Conservation (phyloP, 805 yeast genomes). For the Torulaspora quercuum region DNA sequence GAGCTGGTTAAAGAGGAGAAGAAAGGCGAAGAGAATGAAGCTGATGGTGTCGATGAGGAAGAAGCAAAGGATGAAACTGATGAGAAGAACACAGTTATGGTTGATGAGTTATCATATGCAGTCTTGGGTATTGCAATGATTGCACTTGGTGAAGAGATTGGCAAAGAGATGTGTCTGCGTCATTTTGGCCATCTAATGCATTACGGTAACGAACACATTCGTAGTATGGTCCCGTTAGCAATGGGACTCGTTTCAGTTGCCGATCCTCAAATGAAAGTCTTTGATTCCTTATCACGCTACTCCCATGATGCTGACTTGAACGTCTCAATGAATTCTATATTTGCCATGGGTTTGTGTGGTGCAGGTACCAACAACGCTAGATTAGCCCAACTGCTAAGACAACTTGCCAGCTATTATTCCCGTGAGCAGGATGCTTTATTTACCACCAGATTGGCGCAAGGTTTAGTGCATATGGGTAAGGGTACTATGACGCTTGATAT, state of each 20-base stretch:
- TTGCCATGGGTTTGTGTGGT: constrained; percentile 96
- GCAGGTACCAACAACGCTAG: constrained; percentile 99
- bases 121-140: constrained; percentile 92
- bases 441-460: constrained; percentile 93
- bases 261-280: constrained; percentile 94
- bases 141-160: constrained; percentile 97
- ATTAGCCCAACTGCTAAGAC: constrained; percentile 91
- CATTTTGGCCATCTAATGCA: constrained; percentile 98
- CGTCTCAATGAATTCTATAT: constrained; percentile 91
- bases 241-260: constrained; percentile 93
- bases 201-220: constrained; percentile 86
- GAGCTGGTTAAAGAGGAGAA: constrained; percentile 24
- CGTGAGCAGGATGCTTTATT: constrained; percentile 88
- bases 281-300: constrained; percentile 91
- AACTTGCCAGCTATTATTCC: constrained; percentile 87
- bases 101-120: constrained; percentile 64
- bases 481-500: constrained; percentile 91
- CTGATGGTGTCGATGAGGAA: constrained; percentile 39
- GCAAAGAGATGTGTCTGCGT: constrained; percentile 94
- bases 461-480: constrained; percentile 90
- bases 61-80: constrained; percentile 30
- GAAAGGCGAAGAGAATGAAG: constrained; percentile 37
- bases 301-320: constrained; percentile 94
- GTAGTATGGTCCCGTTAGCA: constrained; percentile 96
- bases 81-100: constrained; percentile 30